phyloP scores from a whole-genome alignment of 345 rosid species.

The Eucalyptus rudis region DNA sequence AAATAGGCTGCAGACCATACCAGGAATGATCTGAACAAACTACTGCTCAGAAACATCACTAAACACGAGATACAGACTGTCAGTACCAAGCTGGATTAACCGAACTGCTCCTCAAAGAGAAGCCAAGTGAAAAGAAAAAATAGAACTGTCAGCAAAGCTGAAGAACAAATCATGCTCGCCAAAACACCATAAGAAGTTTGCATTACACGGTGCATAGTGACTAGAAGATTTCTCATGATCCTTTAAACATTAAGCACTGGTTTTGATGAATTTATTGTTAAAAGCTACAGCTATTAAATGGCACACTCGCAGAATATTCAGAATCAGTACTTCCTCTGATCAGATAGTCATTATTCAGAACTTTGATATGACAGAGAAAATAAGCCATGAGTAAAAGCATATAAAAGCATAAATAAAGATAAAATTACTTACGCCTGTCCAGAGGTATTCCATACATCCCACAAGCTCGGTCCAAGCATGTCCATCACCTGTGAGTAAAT shows the following conservation, averaged over 20 bases:
- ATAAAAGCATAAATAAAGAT: neutral
- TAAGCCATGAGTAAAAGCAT: neutral
- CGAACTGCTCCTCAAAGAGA: neutral
- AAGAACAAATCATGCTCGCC: neutral
- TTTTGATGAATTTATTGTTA: neutral
- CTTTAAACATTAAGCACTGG: neutral
- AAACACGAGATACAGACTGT: neutral
- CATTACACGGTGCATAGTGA: neutral
- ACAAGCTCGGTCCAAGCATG: constrained; percentile 95
- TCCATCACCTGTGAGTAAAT: constrained; percentile 73
- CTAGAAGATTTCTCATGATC: neutral
- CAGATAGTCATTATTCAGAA: neutral
- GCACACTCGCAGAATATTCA: neutral
- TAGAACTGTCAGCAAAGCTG: neutral
- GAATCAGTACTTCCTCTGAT: neutral
- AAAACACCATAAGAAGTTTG: neutral
- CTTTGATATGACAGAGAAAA: neutral
- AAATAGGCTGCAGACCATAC: neutral
- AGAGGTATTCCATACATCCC: constrained; percentile 97
- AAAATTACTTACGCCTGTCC: constrained; percentile 77
- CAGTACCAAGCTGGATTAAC: neutral
- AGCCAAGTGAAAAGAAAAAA: neutral
- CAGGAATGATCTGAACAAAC: neutral
- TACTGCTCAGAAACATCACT: neutral
- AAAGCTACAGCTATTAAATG: neutral